A percentile compares a stretch with the other conserved stretches of the same genome.
phyloP scores from a whole-genome alignment of 768 basidiomycete genomes.

The Lactarius sanguifluus region DNA sequence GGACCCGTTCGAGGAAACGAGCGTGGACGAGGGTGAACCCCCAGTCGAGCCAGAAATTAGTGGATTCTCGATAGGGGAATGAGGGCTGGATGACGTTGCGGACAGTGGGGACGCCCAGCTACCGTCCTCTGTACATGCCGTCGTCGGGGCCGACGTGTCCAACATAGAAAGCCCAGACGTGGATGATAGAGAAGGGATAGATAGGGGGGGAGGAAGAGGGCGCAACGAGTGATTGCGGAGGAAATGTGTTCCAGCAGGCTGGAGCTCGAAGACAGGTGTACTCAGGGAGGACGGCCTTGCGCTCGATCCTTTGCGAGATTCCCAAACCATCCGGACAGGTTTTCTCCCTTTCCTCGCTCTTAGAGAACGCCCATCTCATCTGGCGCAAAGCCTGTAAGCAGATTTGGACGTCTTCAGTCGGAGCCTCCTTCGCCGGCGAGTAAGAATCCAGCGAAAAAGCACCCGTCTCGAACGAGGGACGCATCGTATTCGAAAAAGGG shows the following conservation, averaged over 20 bases:
- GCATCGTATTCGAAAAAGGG: conserved; percentile 82
- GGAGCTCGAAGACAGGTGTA: conserved; percentile 21
- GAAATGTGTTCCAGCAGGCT: conserved; percentile 20
- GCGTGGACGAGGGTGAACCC: conserved; percentile 26
- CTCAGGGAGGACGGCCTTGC: conserved; percentile 14
- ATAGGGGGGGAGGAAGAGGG: conserved; percentile 29
- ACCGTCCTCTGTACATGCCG: conserved; percentile 27
- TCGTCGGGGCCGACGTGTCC: conserved; percentile 23
- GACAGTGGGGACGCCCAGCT: conserved; percentile 29
- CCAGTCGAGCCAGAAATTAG: conserved; percentile 15
- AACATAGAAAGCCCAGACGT: conserved; percentile 13
- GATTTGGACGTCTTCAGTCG: conserved; percentile 50
- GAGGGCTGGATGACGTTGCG: conserved; percentile 25
- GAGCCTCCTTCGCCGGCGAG: conserved; percentile 56
- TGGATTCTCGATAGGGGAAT: conserved; percentile 23
- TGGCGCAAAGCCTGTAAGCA: conserved; percentile 77
- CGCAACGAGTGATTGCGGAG: conserved; percentile 21
- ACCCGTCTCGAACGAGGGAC: conserved; percentile 83
- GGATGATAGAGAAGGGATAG: conserved; percentile 24
- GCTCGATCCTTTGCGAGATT: conserved; percentile 33
- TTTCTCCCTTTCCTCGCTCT: conserved; percentile 69
- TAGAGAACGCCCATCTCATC: conserved; percentile 81
- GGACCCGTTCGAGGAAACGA: conserved; percentile 23
- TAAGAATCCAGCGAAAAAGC: conserved; percentile 81
- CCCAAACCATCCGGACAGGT: conserved; percentile 53